phyloP scores from a whole-genome alignment of 129 eudicot species.

The Arctium lappa region DNA sequence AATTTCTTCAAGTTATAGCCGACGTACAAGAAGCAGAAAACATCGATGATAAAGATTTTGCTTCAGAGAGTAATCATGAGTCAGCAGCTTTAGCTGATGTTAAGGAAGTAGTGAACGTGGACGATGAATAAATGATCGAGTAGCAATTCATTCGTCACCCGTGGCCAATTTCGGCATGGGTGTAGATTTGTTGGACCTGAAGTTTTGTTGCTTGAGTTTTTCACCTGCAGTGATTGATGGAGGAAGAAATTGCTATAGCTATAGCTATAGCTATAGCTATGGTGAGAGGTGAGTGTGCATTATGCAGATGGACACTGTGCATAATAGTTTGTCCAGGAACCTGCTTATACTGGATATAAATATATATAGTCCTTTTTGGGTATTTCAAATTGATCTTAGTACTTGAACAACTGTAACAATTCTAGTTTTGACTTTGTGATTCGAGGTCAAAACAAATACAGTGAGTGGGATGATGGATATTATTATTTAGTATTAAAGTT shows the following conservation, averaged over 20 bases:
- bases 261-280: not conserved
- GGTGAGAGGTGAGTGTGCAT: conserved; percentile 22
- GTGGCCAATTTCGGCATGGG: not conserved
- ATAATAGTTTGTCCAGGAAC: conserved; percentile 30
- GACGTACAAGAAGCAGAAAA: conserved; percentile 40
- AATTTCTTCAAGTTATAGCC: conserved; percentile 50
- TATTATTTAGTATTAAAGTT: conserved; percentile 13
- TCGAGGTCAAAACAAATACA: conserved; percentile 29
- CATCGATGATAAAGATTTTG: conserved; percentile 12
- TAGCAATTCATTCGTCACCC: not conserved
- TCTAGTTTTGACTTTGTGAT: conserved; percentile 29
- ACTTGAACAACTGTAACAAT: conserved; percentile 30
- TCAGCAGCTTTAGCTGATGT: conserved; percentile 25
- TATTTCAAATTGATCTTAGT: not conserved
- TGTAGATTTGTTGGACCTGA: not conserved
- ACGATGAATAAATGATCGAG: not conserved
- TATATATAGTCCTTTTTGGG: conserved; percentile 20
- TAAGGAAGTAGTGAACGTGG: conserved; percentile 22
- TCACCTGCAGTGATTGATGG: not conserved
- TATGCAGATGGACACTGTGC: conserved; percentile 40
- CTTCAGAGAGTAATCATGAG: not conserved
- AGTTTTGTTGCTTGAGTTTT: not conserved
- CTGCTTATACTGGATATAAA: conserved; percentile 24
- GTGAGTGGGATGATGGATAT: conserved; percentile 9
- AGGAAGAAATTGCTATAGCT: not conserved